A percentile compares a stretch with the other conserved stretches of the same genome.
These are phyloP conservation scores for Plasmodium berghei DNA, from an alignment of 169 alveolate genomes.

Conservation along the genomic window DNA sequence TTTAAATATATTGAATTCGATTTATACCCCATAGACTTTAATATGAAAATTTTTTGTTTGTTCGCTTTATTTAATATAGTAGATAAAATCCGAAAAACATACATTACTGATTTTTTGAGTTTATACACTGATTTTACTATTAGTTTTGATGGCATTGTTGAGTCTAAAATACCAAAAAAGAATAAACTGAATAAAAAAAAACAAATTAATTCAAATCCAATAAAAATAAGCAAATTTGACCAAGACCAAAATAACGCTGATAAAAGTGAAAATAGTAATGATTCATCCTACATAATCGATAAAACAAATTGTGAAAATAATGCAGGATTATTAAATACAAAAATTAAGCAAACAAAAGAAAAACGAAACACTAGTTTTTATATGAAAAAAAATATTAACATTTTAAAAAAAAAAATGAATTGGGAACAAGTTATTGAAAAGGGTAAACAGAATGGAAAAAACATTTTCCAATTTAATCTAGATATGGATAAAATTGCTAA, in stretches of 20 bases:
- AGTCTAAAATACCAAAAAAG: constrained; percentile 12
- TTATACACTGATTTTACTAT: constrained; percentile 23
- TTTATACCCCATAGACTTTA: constrained; percentile 34
- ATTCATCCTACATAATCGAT: not conserved
- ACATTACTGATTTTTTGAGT: constrained; percentile 24
- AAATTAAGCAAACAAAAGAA: not conserved
- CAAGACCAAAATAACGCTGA: not conserved
- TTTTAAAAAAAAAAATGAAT: constrained; percentile 25
- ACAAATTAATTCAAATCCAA: not conserved
- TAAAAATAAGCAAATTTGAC: too few species aligned
- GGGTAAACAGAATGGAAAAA: constrained; percentile 26
- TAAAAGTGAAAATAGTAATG: not conserved
- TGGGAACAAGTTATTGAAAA: constrained; percentile 56
- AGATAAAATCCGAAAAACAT: constrained; percentile 36
- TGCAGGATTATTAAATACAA: not conserved
- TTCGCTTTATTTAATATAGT: constrained; percentile 48
- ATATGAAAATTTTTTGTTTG: constrained; percentile 60
- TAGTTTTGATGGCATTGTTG: constrained; percentile 35
- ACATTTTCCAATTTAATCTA: constrained; percentile 13
- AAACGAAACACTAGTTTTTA: constrained; percentile 65
- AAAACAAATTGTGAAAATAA: not conserved
- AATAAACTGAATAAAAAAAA: not conserved
- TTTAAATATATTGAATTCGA: constrained; percentile 3
- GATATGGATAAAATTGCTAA: constrained; percentile 49
- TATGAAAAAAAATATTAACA: constrained; percentile 15